Percentiles rank a stretch among this genome's conserved stretches.
phyloP scores from a whole-genome alignment of 768 basidiomycete species.

The Mycena chlorophos region DNA sequence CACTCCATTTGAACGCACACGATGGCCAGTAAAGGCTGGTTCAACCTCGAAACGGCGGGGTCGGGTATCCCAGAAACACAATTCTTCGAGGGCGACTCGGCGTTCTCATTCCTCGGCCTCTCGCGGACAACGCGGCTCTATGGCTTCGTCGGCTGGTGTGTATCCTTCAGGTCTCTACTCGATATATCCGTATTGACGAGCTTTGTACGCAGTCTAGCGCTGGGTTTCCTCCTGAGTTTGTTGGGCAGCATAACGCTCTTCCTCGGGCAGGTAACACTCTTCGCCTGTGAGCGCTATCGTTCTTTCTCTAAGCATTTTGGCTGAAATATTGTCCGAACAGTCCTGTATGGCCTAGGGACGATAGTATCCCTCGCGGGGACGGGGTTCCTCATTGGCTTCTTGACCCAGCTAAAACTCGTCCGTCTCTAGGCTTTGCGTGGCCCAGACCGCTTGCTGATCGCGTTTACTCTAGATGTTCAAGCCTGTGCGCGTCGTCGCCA shows the following conservation, averaged over 20 bases:
- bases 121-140: conserved; percentile 81
- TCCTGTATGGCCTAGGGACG: conserved; percentile 81
- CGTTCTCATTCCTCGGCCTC: conserved; percentile 77
- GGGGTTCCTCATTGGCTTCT: conserved; percentile 86
- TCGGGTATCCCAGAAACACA: conserved; percentile 70
- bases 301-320: not conserved
- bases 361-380: conserved; percentile 83
- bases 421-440: conserved; percentile 18
- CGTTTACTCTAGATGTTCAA: conserved; percentile 81
- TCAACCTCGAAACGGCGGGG: conserved; percentile 75
- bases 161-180: not conserved
- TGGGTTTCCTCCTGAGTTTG: conserved; percentile 79
- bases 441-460: not conserved
- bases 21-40: conserved; percentile 76
- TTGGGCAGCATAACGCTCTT: conserved; percentile 79
- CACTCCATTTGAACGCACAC: conserved; percentile 10
- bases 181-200: not conserved
- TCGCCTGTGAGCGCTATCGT: conserved; percentile 60
- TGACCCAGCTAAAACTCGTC: conserved; percentile 79
- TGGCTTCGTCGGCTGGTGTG: conserved; percentile 83
- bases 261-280: conserved; percentile 63
- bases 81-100: conserved; percentile 87
- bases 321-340: conserved; percentile 38
- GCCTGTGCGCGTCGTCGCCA: conserved; percentile 82
- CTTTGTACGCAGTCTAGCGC: conserved; percentile 49